Base-by-base conservation (phyloP, 2,329 filamentous ascomycete genomes). In the Metarhizium anisopliae region DNA sequence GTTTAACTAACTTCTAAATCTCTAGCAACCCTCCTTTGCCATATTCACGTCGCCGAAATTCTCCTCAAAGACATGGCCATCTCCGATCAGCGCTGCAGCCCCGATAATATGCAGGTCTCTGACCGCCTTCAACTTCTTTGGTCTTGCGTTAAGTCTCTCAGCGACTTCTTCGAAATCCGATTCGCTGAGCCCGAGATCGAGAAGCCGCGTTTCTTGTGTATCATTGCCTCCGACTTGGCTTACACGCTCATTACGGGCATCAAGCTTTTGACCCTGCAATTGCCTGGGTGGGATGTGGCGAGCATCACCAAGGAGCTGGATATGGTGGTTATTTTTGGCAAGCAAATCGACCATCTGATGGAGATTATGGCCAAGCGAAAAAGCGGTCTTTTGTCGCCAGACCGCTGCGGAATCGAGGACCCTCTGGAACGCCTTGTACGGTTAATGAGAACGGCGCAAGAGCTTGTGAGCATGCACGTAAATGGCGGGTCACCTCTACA, bases 21-120 rank as follows among this genome's bases (percentile, higher is more conserved):
- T 4, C 4, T 47, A 77, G 75, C 67, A 2, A 64, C 69, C 0
- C 62, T 80, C 6, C 66, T 66, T 30, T 69, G 70, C 11, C 77
- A 80, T 59, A 47, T 77, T 8, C 64, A 70, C 58, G 68, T 78
- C 13, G 74, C 74, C 25, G 72, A 79, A 59, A 67, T 77, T 8
- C 70, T 80, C 4, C 66, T 80, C 18, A 76, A 74, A 59, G 77
- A 79, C 58, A 65, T 76, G 42, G 73, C 69, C 56, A 65, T 80
- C 32, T 71, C 72, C 4, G 75, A 77, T 3, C 60, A 65, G 29
- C 64, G 67, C 58, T 67, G 67, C 47, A 60, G 60, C 10, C 56
- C 66, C 8, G 60, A 64, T 2, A 64, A 64, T 47, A 64, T 77
- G 53, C 54, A 70, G 4, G 59, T 66, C 8, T 63, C 68, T 2